Evolutionary conservation across 208 protist species (phyloP), one percentile per base, ranked within the genome.

Genomic region (Acanthamoeba culbertsoni): DNA sequence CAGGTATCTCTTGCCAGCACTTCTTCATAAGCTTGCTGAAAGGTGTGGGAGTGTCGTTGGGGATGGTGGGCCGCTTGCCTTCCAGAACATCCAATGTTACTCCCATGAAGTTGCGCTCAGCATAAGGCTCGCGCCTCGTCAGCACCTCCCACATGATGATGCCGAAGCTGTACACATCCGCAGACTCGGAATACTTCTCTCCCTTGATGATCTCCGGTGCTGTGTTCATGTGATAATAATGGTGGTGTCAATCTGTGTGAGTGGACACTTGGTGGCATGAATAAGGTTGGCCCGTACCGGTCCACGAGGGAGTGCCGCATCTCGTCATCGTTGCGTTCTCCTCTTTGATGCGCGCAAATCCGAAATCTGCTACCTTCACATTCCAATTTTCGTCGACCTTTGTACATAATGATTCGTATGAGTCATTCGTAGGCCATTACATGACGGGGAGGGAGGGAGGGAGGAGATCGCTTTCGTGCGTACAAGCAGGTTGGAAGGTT

Each of bases 271-370:
- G n/a, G n/a, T 26, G 31, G 55, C 10, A 86, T 48, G 46, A 51
- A 55, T 16, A 7, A 86, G 68, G 26, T 14, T 23, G 62, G 62
- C 23, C 35, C 42, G 48, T 59, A 86, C 75, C 75, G 14, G 75
- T 86, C 75, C 75, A 86, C 28, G 42, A 86, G 48, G 75, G 75
- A 0, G 79, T 89, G 79, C 79, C 79, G 35, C 79, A 89, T 28
- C 79, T 43, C 14, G 79, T 89, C 79, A 89, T 89, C 12, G 79
- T 89, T 23, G 79, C 79, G 79, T 89, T 89, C 7, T 89, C 79
- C 35, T 89, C 79, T 55, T 65, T 57, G 79, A 89, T 89, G 53
- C 79, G 79, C 31, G 79, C 79, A 55, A 89, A 89, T 31, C 79
- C 79, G 63, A 89, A 89, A n/a, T 75, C 65, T 75, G 65, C 65